Conservation (phyloP, 139 green algal species). For the Deuterostichococcus epilithicus region DNA sequence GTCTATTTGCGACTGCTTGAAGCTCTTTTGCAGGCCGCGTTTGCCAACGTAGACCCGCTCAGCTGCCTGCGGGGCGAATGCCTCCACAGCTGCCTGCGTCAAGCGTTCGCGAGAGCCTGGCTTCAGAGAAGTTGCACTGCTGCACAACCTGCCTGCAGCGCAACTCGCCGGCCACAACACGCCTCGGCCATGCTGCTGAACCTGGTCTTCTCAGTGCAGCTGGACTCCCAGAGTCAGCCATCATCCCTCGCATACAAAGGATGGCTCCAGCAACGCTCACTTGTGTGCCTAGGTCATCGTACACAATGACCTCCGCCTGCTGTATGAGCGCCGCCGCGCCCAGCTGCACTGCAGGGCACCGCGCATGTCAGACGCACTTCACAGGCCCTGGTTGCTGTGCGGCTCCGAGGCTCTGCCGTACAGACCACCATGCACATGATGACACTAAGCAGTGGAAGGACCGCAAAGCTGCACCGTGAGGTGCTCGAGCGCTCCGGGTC, state of each 20-base stretch:
- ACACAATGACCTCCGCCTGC: constrained; percentile 54
- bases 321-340: constrained; percentile 42
- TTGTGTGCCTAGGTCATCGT: constrained; percentile 65
- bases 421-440: neutral
- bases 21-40: constrained; percentile 35
- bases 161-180: too few species aligned
- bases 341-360: constrained; percentile 23
- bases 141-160: too few species aligned
- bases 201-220: too few species aligned
- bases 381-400: neutral
- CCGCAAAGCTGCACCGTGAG: constrained; percentile 44
- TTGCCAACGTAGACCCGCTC: constrained; percentile 64
- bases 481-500: constrained; percentile 42
- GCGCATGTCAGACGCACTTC: neutral
- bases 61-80: constrained; percentile 13
- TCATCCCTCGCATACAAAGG: too few species aligned
- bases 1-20: constrained; percentile 57
- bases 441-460: neutral
- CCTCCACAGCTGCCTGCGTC: constrained; percentile 35
- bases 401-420: neutral
- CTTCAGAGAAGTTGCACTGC: neutral
- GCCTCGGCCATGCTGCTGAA: too few species aligned
- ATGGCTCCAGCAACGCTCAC: constrained; percentile 7
- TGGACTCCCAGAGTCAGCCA: too few species aligned
- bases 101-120: neutral